Evolutionary conservation across 345 rosid species (phyloP), one percentile per base, ranked within the genome.

Genomic region (Salix arbutifolia): DNA sequence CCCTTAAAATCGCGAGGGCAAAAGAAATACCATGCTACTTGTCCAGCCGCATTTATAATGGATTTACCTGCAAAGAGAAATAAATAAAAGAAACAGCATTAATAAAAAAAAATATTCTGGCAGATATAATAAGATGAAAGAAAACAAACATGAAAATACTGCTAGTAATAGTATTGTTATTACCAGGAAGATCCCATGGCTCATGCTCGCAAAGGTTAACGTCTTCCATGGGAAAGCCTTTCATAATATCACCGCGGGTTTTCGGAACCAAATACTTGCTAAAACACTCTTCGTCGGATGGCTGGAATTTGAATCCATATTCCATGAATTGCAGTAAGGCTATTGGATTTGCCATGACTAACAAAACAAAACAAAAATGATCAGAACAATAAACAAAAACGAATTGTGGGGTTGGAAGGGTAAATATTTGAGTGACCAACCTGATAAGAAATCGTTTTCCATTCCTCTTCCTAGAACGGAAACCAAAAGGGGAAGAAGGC

Each of bases 121-220:
- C 62, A 19, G 0, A 25, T 10, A 8, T 26, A 23, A 14, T 5
- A 62, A 4, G 8, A 21, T 23, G 50, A 17, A 69, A 1, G 23
- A 1, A 25, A 14, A 18, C 9, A 38, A 8, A 4, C 73, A 64
- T 71, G 1, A 18, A 50, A 8, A 50, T 6, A 17, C 8, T 4
- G 56, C 16, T 0, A 48, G 53, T 4, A 0, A 50, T 4, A 17
- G 6, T 17, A 21, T 17, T 18, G 6, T 60, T 25, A 4, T 21
- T 76, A 85, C 87, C 67, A 19, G 84, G 87, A 37, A 91, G 64
- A 0, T 91, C 79, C 87, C 88, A 83, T 9, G 95, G 95, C 58
- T 91, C 90, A 2, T 58, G 78, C 68, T 62, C 58, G 71, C 71
- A 70, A 10, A 89, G 74, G 8, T 83, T 78, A 74, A 91, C 58